phyloP scores from a whole-genome alignment of 2,329 filamentous ascomycete species.

The Alternaria dauci region DNA sequence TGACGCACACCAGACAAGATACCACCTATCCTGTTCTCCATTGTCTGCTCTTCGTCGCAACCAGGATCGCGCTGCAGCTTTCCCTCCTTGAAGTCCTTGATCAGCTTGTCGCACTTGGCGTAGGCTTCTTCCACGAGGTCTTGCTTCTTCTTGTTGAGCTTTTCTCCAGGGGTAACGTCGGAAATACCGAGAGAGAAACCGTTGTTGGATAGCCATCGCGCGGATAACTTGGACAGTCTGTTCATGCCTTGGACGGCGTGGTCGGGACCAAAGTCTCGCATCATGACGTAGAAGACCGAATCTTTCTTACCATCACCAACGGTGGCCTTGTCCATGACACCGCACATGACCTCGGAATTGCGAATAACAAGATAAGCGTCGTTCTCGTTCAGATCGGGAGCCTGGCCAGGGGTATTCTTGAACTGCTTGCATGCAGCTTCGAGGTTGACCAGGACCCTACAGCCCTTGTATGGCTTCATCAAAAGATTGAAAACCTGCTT shows the following conservation, averaged over 20 bases:
- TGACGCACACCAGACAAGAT: slow-evolving; percentile 92
- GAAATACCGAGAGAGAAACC: slow-evolving; percentile 97
- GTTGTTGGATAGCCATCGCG: slow-evolving; percentile 84
- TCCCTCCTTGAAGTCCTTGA: slow-evolving; percentile 79
- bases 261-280: slow-evolving; percentile 92
- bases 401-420: slow-evolving; percentile 67
- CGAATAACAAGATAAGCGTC: slow-evolving; percentile 92
- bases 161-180: slow-evolving; percentile 85
- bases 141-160: slow-evolving; percentile 76
- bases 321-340: slow-evolving; percentile 96
- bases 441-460: slow-evolving; percentile 84
- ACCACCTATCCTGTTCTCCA: slow-evolving; percentile 90
- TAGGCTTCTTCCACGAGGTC: slow-evolving; percentile 81
- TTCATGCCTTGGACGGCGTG: slow-evolving; percentile 94
- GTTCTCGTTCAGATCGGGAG: slow-evolving; percentile 76
- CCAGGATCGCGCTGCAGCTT: slow-evolving; percentile 86
- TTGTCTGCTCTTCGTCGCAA: slow-evolving; percentile 88
- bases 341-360: slow-evolving; percentile 97
- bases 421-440: slow-evolving; percentile 92
- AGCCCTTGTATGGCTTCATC: slow-evolving; percentile 87
- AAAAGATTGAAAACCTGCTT: slow-evolving; percentile 95
- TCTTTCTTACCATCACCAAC: slow-evolving; percentile 98
- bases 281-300: slow-evolving; percentile 95
- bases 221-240: slow-evolving; percentile 86
- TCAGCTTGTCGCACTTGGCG: slow-evolving; percentile 80